phyloP scores from a whole-genome alignment of 495 filamentous ascomycete species.

The Aspergillus sclerotioniger region DNA sequence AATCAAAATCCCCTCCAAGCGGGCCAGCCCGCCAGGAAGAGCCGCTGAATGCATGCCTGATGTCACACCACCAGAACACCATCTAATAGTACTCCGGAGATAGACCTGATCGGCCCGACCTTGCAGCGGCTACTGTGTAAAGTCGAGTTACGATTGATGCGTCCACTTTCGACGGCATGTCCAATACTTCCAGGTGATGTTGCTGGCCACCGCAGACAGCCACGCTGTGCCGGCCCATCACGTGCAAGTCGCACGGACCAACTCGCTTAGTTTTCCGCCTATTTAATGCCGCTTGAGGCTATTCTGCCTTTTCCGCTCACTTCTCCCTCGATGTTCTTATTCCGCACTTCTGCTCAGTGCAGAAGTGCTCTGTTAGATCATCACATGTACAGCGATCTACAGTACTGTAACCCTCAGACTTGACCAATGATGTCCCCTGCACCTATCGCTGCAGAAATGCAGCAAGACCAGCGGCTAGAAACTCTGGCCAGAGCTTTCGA shows the following conservation, averaged over 20 bases:
- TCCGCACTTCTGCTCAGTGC: constrained; percentile 28
- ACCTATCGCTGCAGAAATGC: constrained; percentile 29
- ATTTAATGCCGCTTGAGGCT: constrained; percentile 16
- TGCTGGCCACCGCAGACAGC: background rate
- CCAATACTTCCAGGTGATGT: background rate
- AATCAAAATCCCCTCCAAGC: background rate
- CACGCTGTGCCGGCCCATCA: too few species aligned
- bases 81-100: too few species aligned
- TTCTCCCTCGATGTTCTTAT: constrained; percentile 17
- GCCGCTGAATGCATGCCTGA: constrained; percentile 2
- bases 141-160: too few species aligned
- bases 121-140: too few species aligned
- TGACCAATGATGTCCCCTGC: constrained; percentile 39
- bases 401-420: constrained; percentile 24
- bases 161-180: too few species aligned
- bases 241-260: constrained; percentile 37
- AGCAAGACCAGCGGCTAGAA: constrained; percentile 42
- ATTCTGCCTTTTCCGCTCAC: constrained; percentile 17
- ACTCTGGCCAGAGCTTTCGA: constrained; percentile 46
- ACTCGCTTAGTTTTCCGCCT: constrained; percentile 35
- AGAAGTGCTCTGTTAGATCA: constrained; percentile 20
- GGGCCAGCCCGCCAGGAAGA: background rate
- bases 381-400: constrained; percentile 23
- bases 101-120: too few species aligned
- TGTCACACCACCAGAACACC: background rate